Conservation (phyloP, 2,329 filamentous ascomycete species). For the Colletotrichum sublineola region DNA sequence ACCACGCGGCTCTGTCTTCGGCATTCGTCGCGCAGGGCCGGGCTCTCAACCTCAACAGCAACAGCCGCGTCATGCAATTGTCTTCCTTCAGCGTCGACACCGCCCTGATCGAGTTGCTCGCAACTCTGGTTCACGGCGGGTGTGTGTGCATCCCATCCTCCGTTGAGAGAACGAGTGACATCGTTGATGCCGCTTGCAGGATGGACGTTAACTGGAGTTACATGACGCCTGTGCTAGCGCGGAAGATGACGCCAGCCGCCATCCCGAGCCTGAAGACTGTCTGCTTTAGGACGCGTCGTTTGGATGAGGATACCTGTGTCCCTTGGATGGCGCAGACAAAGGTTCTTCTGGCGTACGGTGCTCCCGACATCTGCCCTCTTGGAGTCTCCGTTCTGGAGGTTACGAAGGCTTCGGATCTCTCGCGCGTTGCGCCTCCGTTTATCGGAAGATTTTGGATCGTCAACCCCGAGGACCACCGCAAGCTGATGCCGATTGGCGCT, state of each 20-base stretch:
- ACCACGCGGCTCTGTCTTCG: conserved; percentile 70
- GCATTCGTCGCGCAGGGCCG: conserved; percentile 64
- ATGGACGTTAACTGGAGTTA: conserved; percentile 67
- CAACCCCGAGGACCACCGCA: conserved; percentile 64
- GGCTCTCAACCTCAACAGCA: conserved; percentile 61
- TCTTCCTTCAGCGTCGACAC: conserved; percentile 68
- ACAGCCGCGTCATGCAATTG: conserved; percentile 69
- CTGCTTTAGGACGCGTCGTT: conserved; percentile 63
- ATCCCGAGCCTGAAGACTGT: conserved; percentile 57
- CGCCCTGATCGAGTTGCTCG: conserved; percentile 64
- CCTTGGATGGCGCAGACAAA: conserved; percentile 61
- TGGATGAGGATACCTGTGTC: conserved; percentile 63
- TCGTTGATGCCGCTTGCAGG: conserved; percentile 62
- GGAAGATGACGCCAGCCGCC: conserved; percentile 54
- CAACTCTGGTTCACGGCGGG: conserved; percentile 67
- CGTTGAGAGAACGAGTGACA: conserved; percentile 62
- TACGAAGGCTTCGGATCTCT: conserved; percentile 52
- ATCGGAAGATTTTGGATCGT: conserved; percentile 66
- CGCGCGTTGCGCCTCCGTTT: conserved; percentile 62
- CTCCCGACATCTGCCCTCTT: conserved; percentile 64
- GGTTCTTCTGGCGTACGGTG: conserved; percentile 65
- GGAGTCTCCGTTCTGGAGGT: conserved; percentile 64
- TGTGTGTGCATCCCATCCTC: conserved; percentile 71
- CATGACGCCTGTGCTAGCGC: conserved; percentile 71
- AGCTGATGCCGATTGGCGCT: conserved; percentile 66